These are phyloP conservation scores for Claviceps sp. DNA, from an alignment of 2,329 filamentous ascomycete genomes.

Conservation along the genomic window DNA sequence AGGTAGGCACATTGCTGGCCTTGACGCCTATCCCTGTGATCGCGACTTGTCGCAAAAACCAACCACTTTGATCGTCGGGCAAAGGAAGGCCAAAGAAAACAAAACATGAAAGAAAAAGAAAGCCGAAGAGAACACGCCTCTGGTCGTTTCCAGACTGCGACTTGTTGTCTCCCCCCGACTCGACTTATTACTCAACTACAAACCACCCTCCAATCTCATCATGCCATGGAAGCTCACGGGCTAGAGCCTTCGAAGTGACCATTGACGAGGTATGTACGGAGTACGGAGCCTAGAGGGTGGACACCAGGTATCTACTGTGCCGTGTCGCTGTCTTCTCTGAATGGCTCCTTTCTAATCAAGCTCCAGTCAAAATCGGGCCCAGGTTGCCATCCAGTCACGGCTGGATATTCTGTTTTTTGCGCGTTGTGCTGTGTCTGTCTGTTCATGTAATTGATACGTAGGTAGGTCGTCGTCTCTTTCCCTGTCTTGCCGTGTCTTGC, in stretches of 20 bases:
- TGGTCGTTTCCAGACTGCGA: background rate
- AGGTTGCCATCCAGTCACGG: background rate
- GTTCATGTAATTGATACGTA: too few relatives aligned
- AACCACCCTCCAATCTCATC: conserved; percentile 3
- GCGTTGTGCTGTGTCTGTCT: too few relatives aligned
- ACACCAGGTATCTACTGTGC: background rate
- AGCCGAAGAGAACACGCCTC: background rate
- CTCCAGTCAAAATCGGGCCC: conserved; percentile 3
- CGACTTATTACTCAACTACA: background rate
- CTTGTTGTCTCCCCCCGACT: background rate
- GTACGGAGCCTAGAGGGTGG: conserved; percentile 4
- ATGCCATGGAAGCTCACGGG: conserved; percentile 3
- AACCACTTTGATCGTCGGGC: background rate
- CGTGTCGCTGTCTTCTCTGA: conserved; percentile 3
- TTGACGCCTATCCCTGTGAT: background rate
- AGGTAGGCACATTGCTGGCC: background rate
- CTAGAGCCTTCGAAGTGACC: conserved; percentile 1
- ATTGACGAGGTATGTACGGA: conserved; percentile 2
- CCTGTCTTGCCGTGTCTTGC: background rate
- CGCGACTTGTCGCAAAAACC: background rate
- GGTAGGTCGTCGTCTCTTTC: too few relatives aligned
- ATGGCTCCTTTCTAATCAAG: background rate
- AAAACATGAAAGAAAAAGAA: background rate
- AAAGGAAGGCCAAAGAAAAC: too few relatives aligned
- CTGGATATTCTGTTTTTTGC: too few relatives aligned